Conservation (phyloP, 805 yeast species). For the Kodamaea sagamina region DNA sequence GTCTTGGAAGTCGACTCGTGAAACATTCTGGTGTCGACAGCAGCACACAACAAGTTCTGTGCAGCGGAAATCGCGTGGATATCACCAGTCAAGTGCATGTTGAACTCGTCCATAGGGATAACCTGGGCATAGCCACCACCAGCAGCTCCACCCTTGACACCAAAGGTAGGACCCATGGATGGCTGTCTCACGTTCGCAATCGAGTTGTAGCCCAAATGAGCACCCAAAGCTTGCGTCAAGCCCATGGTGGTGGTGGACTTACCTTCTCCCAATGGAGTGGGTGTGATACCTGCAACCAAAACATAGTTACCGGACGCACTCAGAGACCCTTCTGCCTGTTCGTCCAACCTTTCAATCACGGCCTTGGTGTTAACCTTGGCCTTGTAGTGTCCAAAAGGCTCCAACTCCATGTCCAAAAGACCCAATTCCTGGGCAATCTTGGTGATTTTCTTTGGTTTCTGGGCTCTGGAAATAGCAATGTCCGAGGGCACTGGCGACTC, state of each 20-base stretch:
- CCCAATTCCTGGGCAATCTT: slow-evolving; percentile 81
- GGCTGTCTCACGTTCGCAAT: slow-evolving; percentile 98
- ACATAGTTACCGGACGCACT: slow-evolving; percentile 80
- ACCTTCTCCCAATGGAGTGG: slow-evolving; percentile 98
- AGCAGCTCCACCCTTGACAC: slow-evolving; percentile 99
- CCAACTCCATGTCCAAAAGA: slow-evolving; percentile 74
- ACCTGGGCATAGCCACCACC: slow-evolving; percentile 99
- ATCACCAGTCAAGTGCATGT: slow-evolving; percentile 96
- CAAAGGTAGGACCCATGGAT: slow-evolving; percentile 98
- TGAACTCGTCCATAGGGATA: slow-evolving; percentile 98
- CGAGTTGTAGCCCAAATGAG: slow-evolving; percentile 77
- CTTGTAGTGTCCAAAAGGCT: slow-evolving; percentile 85
- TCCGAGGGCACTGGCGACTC: slow-evolving; percentile 82
- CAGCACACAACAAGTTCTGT: slow-evolving; percentile 91
- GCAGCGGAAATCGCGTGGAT: slow-evolving; percentile 96
- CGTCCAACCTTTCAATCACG: slow-evolving; percentile 48
- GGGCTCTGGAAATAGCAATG: slow-evolving; percentile 84
- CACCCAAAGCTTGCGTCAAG: slow-evolving; percentile 94
- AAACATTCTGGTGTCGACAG: slow-evolving; percentile 95
- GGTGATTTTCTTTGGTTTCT: slow-evolving; percentile 79
- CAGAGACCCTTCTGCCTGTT: slow-evolving; percentile 64
- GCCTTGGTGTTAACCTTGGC: slow-evolving; percentile 70
- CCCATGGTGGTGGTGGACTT: slow-evolving; percentile 96
- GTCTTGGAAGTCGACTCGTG: slow-evolving; percentile 85
- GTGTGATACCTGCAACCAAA: slow-evolving; percentile 95